Evolutionary conservation across 768 basidiomycete species (phyloP).

Genomic region (Pleurotus tuoliensis): DNA sequence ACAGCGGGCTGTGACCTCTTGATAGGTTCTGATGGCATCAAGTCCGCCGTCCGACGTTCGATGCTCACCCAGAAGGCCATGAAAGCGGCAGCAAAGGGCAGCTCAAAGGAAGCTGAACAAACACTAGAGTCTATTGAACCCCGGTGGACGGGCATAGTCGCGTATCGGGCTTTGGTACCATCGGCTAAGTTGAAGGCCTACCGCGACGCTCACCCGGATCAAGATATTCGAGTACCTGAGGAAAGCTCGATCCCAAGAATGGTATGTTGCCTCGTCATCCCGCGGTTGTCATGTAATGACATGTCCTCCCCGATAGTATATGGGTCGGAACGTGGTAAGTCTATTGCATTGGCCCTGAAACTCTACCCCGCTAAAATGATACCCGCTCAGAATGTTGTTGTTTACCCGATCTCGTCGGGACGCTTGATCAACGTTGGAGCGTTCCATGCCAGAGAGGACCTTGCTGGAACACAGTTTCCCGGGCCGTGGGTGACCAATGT

Average conservation of each 20-base stretch:
- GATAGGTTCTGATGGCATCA: slow-evolving; percentile 34
- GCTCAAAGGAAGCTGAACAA: slow-evolving; percentile 10
- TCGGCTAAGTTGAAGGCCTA: slow-evolving; percentile 19
- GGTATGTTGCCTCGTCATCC: slow-evolving; percentile 14
- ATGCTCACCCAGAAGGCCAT: slow-evolving; percentile 18
- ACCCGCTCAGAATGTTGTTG: slow-evolving; percentile 21
- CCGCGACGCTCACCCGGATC: slow-evolving; percentile 19
- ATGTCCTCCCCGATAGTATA: slow-evolving; percentile 18
- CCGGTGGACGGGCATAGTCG: slow-evolving; percentile 35
- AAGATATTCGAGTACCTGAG: slow-evolving; percentile 20
- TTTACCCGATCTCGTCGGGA: slow-evolving; percentile 30
- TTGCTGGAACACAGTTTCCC: slow-evolving; percentile 24
- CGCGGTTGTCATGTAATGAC: not conserved
- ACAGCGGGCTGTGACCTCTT: slow-evolving; percentile 47
- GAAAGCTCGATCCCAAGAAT: slow-evolving; percentile 20
- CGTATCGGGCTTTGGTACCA: slow-evolving; percentile 31
- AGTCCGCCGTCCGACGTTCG: slow-evolving; percentile 26
- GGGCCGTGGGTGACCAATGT: slow-evolving; percentile 34
- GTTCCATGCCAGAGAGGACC: slow-evolving; percentile 22
- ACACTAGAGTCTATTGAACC: slow-evolving; percentile 22
- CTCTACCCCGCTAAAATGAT: not conserved
- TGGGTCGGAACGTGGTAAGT: slow-evolving; percentile 27
- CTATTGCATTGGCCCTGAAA: not conserved
- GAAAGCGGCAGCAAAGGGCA: slow-evolving; percentile 10
- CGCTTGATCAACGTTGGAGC: slow-evolving; percentile 26